phyloP scores from a whole-genome alignment of 352 stramenopile genomes.

The Phytophthora sansomeana region DNA sequence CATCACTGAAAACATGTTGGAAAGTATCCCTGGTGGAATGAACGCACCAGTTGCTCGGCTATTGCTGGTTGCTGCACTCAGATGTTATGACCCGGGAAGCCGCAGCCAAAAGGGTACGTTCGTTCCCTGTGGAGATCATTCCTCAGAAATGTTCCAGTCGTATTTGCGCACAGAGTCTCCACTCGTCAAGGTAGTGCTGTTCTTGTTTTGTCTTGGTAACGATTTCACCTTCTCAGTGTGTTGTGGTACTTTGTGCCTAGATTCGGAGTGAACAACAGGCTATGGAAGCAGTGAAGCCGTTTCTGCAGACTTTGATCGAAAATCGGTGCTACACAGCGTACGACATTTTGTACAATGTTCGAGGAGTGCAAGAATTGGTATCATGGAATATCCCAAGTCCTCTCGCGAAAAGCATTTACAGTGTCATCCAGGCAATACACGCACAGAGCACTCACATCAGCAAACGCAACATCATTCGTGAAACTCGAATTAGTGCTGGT shows the following conservation, averaged over 20 bases:
- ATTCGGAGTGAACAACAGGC: constrained; percentile 66
- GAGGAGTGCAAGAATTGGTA: constrained; percentile 56
- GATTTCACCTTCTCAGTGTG: not conserved
- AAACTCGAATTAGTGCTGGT: constrained; percentile 47
- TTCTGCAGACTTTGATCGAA: constrained; percentile 44
- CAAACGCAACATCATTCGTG: constrained; percentile 48
- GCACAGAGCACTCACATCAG: constrained; percentile 47
- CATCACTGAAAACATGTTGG: constrained; percentile 56
- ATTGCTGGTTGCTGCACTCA: constrained; percentile 54
- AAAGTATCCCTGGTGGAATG: constrained; percentile 63
- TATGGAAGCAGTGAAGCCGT: constrained; percentile 48
- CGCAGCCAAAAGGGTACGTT: constrained; percentile 45
- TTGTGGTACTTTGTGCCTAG: constrained; percentile 20
- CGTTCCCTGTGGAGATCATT: constrained; percentile 37
- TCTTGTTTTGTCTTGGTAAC: not conserved
- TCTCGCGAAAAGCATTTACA: constrained; percentile 60
- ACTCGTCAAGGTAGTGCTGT: constrained; percentile 50
- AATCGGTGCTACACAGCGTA: constrained; percentile 61
- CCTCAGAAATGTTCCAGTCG: constrained; percentile 47
- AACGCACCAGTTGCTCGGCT: constrained; percentile 54
- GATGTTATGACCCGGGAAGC: constrained; percentile 54
- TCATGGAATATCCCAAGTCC: constrained; percentile 59
- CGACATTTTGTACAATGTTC: constrained; percentile 64
- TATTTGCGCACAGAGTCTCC: constrained; percentile 46
- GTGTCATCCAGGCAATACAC: constrained; percentile 61